Evolutionary conservation across 2,329 filamentous ascomycete genomes (phyloP).

Genomic region (Ceratocystis cubensis): DNA sequence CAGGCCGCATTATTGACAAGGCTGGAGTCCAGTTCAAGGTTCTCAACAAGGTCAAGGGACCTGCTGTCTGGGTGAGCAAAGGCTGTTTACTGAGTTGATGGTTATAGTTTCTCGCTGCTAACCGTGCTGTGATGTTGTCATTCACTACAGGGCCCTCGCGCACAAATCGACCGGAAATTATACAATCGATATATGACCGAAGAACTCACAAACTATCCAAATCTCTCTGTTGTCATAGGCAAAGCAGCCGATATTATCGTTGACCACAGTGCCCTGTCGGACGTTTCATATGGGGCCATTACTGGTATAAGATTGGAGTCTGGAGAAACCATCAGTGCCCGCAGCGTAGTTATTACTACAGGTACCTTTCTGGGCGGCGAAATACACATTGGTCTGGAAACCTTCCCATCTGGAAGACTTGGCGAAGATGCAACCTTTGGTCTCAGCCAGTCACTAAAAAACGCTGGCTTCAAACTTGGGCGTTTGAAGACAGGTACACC

Average conservation of each 20-base stretch:
- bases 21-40: constrained; percentile 89
- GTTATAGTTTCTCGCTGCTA: not conserved
- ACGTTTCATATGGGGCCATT: constrained; percentile 41
- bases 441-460: constrained; percentile 75
- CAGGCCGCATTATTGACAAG: constrained; percentile 81
- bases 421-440: constrained; percentile 89
- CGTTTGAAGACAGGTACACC: constrained; percentile 93
- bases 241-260: constrained; percentile 83
- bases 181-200: constrained; percentile 87
- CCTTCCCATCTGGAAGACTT: constrained; percentile 77
- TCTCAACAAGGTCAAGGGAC: constrained; percentile 78
- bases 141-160: constrained; percentile 56
- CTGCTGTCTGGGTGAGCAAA: constrained; percentile 66
- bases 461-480: constrained; percentile 80
- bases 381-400: constrained; percentile 84
- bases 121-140: not conserved
- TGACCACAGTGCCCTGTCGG: constrained; percentile 41
- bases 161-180: constrained; percentile 83
- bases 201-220: constrained; percentile 65
- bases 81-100: not conserved
- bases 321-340: constrained; percentile 68
- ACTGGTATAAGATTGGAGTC: constrained; percentile 77
- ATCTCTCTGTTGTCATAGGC: constrained; percentile 67
- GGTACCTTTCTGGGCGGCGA: constrained; percentile 92
- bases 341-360: constrained; percentile 83